phyloP scores from a whole-genome alignment of 306 rosid genomes.

The Prunus armeniaca region DNA sequence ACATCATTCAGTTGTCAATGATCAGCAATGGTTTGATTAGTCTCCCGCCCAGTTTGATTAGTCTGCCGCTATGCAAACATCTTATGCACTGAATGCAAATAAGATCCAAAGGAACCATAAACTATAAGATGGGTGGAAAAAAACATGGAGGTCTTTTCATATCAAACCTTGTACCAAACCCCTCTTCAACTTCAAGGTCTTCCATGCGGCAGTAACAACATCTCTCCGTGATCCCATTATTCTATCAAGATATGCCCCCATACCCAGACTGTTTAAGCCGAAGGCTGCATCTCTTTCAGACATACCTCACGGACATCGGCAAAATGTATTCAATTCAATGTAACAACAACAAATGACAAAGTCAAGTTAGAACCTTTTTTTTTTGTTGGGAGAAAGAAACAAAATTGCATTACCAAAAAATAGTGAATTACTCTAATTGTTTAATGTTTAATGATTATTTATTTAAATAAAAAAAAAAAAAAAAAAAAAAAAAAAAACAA shows the following conservation, averaged over 20 bases:
- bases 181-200: constrained; percentile 25
- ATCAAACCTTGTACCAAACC: constrained; percentile 90
- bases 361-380: too few relatives aligned
- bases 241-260: constrained; percentile 84
- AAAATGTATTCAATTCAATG: too few relatives aligned
- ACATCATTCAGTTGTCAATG: neutral
- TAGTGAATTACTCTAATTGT: too few relatives aligned
- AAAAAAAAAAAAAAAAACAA: too few relatives aligned
- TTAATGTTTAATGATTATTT: too few relatives aligned
- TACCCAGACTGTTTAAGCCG: constrained; percentile 88
- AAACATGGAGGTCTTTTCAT: constrained; percentile 15
- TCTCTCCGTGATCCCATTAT: constrained; percentile 99
- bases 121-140: neutral
- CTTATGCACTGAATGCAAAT: constrained; percentile 75
- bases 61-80: constrained; percentile 56
- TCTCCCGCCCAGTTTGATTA: constrained; percentile 62
- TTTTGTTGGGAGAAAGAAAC: too few relatives aligned
- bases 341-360: too few relatives aligned
- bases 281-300: constrained; percentile 99
- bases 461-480: too few relatives aligned
- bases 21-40: neutral
- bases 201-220: constrained; percentile 90
- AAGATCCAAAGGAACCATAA: neutral
- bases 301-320: constrained; percentile 19
- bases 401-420: too few relatives aligned